Percentiles rank a stretch among this genome's conserved stretches.
Evolutionary conservation across 2,329 filamentous ascomycete genomes (phyloP).

Genomic region (Arthrobotrys musiformis): DNA sequence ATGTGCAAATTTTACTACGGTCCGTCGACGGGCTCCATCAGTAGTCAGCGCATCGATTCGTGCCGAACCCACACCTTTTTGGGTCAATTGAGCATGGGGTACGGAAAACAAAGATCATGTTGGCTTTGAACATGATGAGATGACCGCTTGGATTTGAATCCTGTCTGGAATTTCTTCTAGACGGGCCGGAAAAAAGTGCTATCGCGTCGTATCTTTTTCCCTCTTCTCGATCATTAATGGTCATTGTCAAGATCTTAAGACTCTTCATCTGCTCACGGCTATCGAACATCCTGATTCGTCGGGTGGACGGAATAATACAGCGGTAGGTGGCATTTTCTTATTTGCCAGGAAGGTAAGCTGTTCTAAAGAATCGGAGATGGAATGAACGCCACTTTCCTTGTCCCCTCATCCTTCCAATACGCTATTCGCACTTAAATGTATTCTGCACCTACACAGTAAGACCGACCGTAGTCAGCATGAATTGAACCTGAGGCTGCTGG

Average conservation of each 20-base stretch:
- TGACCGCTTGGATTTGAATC: conserved; percentile 12
- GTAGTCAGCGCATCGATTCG: conserved; percentile 55
- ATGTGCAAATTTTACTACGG: conserved; percentile 54
- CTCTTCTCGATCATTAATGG: not conserved
- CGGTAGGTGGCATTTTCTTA: conserved; percentile 54
- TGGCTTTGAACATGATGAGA: conserved; percentile 39
- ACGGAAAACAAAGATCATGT: conserved; percentile 47
- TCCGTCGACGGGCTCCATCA: conserved; percentile 47
- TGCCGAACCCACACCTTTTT: conserved; percentile 51
- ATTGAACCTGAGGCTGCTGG: conserved; percentile 9
- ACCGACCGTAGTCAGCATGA: conserved; percentile 12
- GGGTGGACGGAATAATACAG: conserved; percentile 53
- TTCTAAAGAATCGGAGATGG: conserved; percentile 11
- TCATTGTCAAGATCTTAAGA: conserved; percentile 15
- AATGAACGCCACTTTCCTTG: conserved; percentile 41
- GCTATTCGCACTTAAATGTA: conserved; percentile 24
- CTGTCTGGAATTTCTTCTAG: conserved; percentile 19
- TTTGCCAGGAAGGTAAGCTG: conserved; percentile 39
- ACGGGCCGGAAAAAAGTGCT: conserved; percentile 42
- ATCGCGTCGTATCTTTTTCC: conserved; percentile 12
- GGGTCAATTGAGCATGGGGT: conserved; percentile 42
- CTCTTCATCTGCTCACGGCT: conserved; percentile 11
- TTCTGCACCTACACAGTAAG: conserved; percentile 13
- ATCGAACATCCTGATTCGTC: conserved; percentile 49
- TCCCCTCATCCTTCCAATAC: conserved; percentile 3